Evolutionary conservation across 2,329 filamentous ascomycete genomes (phyloP).

Genomic region (Trichoderma cornu-damae): DNA sequence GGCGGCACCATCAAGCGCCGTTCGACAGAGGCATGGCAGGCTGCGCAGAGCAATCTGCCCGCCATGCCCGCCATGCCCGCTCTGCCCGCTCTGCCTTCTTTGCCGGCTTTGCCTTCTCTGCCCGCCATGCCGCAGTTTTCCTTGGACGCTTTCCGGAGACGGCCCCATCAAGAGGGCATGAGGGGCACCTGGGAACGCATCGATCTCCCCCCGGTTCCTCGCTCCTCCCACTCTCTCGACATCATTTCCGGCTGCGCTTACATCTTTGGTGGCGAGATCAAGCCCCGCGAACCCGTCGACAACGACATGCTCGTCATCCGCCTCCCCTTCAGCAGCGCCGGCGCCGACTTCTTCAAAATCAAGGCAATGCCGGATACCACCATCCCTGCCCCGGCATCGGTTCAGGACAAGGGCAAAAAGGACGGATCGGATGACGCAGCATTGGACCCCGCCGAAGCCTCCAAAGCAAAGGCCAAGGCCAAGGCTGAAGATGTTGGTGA

Average conservation of each 20-base stretch:
- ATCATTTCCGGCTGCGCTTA: conserved; percentile 52
- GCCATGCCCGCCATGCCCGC: conserved; percentile 15
- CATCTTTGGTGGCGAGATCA: conserved; percentile 73
- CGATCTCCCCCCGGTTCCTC: conserved; percentile 51
- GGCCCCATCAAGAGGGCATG: conserved; percentile 31
- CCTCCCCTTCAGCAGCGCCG: conserved; percentile 53
- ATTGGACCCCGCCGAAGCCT: conserved; percentile 22
- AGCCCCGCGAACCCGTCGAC: conserved; percentile 62
- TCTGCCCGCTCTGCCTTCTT: conserved; percentile 27
- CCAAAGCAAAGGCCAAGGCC: conserved; percentile 21
- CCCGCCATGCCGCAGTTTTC: conserved; percentile 20
- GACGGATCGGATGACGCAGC: conserved; percentile 38
- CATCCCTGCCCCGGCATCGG: conserved; percentile 21
- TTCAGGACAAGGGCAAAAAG: conserved; percentile 32
- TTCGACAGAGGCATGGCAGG: conserved; percentile 49
- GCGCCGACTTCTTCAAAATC: conserved; percentile 56
- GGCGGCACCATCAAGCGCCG: conserved; percentile 48
- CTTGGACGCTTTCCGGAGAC: conserved; percentile 10
- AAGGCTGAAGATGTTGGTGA: conserved; percentile 6
- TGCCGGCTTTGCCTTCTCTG: conserved; percentile 23
- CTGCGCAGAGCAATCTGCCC: conserved; percentile 43
- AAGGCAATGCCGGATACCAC: conserved; percentile 46
- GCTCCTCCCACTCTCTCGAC: conserved; percentile 69
- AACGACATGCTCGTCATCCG: conserved; percentile 65
- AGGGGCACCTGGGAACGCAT: conserved; percentile 59